Evolutionary conservation across 2,329 filamentous ascomycete genomes (phyloP).

Genomic region (Arachnomyces sp.): DNA sequence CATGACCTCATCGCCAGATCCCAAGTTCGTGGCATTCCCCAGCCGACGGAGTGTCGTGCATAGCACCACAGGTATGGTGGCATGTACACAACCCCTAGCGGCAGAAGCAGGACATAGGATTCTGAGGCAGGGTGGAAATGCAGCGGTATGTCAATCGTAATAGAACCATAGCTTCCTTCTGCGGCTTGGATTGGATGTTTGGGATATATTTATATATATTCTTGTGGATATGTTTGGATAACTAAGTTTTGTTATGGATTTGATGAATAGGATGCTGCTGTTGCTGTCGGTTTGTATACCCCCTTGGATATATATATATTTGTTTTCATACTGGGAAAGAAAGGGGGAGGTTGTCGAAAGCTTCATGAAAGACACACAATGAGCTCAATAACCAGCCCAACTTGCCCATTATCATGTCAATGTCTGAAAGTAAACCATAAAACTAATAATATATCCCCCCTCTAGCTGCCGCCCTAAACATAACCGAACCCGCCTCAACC

Average conservation of each 20-base stretch:
- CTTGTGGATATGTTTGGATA: too few relatives aligned
- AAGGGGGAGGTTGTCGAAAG: too few relatives aligned
- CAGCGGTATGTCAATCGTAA: constrained; percentile 73
- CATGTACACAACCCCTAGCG: constrained; percentile 82
- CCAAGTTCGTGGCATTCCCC: constrained; percentile 54
- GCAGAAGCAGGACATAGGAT: constrained; percentile 79
- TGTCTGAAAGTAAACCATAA: too few relatives aligned
- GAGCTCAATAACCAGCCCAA: too few relatives aligned
- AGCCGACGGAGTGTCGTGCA: constrained; percentile 88
- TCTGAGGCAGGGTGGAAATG: constrained; percentile 82
- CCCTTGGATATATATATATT: constrained; percentile 4
- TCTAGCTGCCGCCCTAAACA: constrained; percentile 76
- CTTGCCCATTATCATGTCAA: too few relatives aligned
- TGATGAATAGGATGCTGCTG: constrained; percentile 70
- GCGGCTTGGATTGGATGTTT: not conserved
- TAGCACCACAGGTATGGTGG: constrained; percentile 83
- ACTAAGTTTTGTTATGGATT: too few relatives aligned
- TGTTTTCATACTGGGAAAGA: not conserved
- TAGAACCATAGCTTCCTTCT: too few relatives aligned
- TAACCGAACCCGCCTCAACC: constrained; percentile 87
- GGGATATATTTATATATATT: not conserved
- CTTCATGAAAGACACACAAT: constrained; percentile 6
- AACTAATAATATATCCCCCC: too few relatives aligned
- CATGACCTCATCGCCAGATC: not conserved
- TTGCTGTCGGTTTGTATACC: constrained; percentile 63